A percentile compares a stretch with the other conserved stretches of the same genome.
Evolutionary conservation across 73 alveolate species (phyloP).

Genomic region (Paramecium primaurelia): DNA sequence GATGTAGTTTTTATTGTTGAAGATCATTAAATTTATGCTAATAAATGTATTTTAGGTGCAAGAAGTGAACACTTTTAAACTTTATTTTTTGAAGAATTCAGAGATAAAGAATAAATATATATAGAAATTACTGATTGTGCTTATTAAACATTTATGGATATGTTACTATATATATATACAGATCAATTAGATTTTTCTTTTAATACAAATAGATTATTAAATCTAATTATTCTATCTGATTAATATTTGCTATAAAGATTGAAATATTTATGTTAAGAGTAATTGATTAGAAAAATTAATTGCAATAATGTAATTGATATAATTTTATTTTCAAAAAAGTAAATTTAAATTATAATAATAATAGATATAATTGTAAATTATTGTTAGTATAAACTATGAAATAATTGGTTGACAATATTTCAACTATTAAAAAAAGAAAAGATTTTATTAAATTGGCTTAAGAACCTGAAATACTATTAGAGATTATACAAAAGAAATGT

Average conservation of each 20-base stretch:
- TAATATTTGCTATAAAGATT: constrained; percentile 33
- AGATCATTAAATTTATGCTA: constrained; percentile 47
- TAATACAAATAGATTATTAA: background rate
- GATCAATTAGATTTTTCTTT: constrained; percentile 36
- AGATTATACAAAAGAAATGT: constrained; percentile 16
- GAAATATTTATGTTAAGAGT: constrained; percentile 54
- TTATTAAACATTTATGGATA: constrained; percentile 47
- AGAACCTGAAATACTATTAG: constrained; percentile 45
- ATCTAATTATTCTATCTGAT: constrained; percentile 29
- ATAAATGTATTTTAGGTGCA: constrained; percentile 44
- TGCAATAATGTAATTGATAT: constrained; percentile 40
- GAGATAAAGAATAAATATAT: background rate
- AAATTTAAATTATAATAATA: background rate
- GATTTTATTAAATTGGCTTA: background rate
- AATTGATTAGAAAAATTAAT: constrained; percentile 27
- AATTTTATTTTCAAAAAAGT: constrained; percentile 44
- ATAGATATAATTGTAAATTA: constrained; percentile 6
- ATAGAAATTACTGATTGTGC: constrained; percentile 3
- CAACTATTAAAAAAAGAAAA: background rate
- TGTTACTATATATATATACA: constrained; percentile 37
- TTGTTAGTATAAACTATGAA: background rate
- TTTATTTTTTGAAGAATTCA: constrained; percentile 44
- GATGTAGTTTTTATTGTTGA: constrained; percentile 55
- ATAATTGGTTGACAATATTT: background rate
- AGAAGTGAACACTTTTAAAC: constrained; percentile 54